Percentiles rank a stretch among this genome's conserved stretches.
Conservation (phyloP, 73 alveolate species). For the Diophrys appendiculata region DNA sequence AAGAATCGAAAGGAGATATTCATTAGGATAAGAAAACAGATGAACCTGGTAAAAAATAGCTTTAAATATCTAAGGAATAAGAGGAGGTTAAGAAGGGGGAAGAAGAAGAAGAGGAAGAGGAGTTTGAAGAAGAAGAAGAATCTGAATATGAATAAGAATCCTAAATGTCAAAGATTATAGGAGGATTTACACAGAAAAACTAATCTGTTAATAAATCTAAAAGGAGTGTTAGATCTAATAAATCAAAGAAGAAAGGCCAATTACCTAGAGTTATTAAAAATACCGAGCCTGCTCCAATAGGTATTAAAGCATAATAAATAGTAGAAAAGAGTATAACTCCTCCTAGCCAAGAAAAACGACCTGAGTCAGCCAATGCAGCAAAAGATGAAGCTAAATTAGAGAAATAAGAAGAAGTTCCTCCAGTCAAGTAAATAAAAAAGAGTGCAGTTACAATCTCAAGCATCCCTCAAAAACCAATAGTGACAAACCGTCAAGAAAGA, state of each 20-base stretch:
- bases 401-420: no score
- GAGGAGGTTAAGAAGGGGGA: background rate
- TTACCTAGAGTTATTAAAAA: background rate
- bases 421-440: no score
- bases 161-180: background rate
- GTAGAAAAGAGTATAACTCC: background rate
- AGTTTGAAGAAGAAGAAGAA: background rate
- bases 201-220: background rate
- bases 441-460: no score
- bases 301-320: background rate
- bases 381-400: background rate
- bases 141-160: background rate
- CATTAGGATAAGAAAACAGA: no score
- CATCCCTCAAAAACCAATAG: no score
- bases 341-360: background rate
- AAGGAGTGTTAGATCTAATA: no score
- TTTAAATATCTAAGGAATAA: no score
- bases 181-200: background rate
- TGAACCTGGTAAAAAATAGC: no score
- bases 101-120: conserved; percentile 1
- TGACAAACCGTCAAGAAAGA: no score
- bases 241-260: background rate
- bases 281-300: background rate
- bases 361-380: background rate
- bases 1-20: no score